Percentiles rank a stretch among this genome's conserved stretches.
Conservation (phyloP, 2,329 filamentous ascomycete species). For the Phyllosticta citriasiana region DNA sequence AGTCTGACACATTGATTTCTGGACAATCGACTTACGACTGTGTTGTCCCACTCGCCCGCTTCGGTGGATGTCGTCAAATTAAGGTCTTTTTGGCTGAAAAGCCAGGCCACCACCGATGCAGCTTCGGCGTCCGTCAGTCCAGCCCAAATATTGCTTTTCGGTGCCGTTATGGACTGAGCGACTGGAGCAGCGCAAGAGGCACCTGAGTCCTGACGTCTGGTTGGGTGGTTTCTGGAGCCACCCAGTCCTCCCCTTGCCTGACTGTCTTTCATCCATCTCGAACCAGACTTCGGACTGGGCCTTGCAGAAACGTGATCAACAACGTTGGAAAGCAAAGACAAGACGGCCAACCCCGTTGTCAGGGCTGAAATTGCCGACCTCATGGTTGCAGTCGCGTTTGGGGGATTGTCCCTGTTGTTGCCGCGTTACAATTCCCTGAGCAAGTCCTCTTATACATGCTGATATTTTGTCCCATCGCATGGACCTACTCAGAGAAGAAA, state of each 20-base stretch:
- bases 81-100: conserved; percentile 30
- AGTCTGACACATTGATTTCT: not conserved
- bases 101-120: conserved; percentile 30
- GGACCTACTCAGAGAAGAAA: not conserved
- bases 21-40: conserved; percentile 7
- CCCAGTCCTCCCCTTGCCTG: not conserved
- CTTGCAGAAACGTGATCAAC: not conserved
- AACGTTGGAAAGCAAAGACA: not conserved
- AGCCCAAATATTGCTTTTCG: conserved; percentile 35
- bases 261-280: not conserved
- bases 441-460: not conserved
- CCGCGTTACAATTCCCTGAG: not conserved
- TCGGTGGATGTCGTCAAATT: conserved; percentile 30
- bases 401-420: not conserved
- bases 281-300: not conserved
- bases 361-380: not conserved
- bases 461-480: not conserved
- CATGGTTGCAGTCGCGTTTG: not conserved
- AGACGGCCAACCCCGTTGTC: not conserved
- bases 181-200: not conserved
- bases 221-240: not conserved
- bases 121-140: conserved; percentile 29
- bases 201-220: not conserved
- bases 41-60: conserved; percentile 29
- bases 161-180: conserved; percentile 19